Percentiles rank a stretch among this genome's conserved stretches.
Evolutionary conservation across 179 eudicot genomes (phyloP).

Genomic region (Spergularia azorica): DNA sequence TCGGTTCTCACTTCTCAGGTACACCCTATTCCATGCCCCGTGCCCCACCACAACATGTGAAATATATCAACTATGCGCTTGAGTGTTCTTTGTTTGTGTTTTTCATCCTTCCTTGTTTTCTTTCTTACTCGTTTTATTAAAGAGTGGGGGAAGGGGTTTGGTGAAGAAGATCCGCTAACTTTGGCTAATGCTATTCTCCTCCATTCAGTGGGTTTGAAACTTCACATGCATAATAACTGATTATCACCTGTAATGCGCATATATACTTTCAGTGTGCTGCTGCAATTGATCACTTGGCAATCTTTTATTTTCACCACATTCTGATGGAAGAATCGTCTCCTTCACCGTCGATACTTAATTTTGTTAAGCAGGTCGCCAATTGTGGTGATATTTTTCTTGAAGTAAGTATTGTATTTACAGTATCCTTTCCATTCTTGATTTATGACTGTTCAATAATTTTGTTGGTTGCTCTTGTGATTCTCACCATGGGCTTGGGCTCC

Average conservation of each 20-base stretch:
- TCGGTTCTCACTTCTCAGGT: no score
- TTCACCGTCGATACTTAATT: conserved; percentile 32
- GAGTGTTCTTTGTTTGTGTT: background rate
- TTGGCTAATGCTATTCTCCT: background rate
- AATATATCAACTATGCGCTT: background rate
- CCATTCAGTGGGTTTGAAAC: background rate
- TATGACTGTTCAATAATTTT: background rate
- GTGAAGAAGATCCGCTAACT: background rate
- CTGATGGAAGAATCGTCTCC: conserved; percentile 36
- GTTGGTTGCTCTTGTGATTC: background rate
- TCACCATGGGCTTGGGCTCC: no score
- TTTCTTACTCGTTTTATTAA: no score
- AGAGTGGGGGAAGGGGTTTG: background rate
- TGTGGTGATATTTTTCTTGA: conserved; percentile 38
- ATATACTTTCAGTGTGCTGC: conserved; percentile 41
- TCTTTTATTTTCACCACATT: conserved; percentile 43
- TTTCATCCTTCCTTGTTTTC: no score
- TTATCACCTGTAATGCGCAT: background rate
- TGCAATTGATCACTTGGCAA: conserved; percentile 45
- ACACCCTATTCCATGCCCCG: no score
- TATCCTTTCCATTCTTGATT: conserved; percentile 6
- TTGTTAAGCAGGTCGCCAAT: conserved; percentile 39
- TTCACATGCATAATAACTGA: background rate
- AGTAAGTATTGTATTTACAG: conserved; percentile 22
- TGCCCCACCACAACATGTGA: no score